Percentiles rank a stretch among this genome's conserved stretches.
These are phyloP conservation scores for Posidonia oceanica DNA, from an alignment of 116 monocot genomes.

Conservation along the genomic window DNA sequence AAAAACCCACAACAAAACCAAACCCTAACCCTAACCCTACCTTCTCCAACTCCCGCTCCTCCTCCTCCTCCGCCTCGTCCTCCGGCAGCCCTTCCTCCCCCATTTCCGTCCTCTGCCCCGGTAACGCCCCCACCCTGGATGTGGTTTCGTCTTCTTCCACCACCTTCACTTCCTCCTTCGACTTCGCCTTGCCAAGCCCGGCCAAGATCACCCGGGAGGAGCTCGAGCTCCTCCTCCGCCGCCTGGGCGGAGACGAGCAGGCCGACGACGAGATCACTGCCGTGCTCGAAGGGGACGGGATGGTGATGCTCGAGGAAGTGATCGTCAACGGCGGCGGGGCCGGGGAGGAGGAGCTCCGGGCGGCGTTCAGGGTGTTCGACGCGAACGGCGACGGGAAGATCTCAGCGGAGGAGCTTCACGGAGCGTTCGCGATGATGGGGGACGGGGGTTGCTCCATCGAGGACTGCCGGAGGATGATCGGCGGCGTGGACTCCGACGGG, in stretches of 20 bases:
- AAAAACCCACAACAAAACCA: background rate
- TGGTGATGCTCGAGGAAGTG: conserved; percentile 21
- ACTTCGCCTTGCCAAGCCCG: conserved; percentile 1
- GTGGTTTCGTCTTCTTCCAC: background rate
- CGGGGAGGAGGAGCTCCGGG: conserved; percentile 50
- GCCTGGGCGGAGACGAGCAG: conserved; percentile 26
- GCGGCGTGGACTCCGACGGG: conserved; percentile 54
- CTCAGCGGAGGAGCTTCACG: conserved; percentile 70
- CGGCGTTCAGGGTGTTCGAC: conserved; percentile 64
- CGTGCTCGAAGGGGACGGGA: conserved; percentile 29
- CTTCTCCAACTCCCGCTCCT: no score
- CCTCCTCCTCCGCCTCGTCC: background rate
- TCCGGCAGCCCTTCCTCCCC: conserved; percentile 6
- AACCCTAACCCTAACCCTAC: no score
- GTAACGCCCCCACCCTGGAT: background rate
- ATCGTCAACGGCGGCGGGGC: conserved; percentile 2
- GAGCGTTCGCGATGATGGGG: conserved; percentile 33
- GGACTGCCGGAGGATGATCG: conserved; percentile 80
- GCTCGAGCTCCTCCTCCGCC: conserved; percentile 38
- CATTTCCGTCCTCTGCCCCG: background rate
- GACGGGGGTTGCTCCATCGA: conserved; percentile 53
- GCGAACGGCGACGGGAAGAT: conserved; percentile 72
- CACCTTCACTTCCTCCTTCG: background rate
- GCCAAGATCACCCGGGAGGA: conserved; percentile 25
- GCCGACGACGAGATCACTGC: conserved; percentile 23